Evolutionary conservation across 2,329 filamentous ascomycete species (phyloP).

Genomic region (Sphaerulina musiva): DNA sequence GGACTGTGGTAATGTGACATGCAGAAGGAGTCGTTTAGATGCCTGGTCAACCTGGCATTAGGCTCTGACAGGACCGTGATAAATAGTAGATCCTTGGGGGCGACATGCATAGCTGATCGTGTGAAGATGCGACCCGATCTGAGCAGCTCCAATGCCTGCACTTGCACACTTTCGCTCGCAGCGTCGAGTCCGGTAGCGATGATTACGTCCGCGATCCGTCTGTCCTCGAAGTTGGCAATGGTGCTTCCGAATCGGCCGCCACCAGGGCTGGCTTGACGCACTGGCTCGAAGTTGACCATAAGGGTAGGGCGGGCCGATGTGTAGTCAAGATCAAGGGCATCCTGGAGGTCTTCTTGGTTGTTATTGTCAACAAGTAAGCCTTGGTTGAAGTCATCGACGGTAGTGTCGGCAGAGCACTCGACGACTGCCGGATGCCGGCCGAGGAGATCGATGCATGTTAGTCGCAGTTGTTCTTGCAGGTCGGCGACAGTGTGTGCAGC

Average conservation of each 20-base stretch:
- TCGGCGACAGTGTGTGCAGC: constrained; percentile 39
- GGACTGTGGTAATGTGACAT: constrained; percentile 78
- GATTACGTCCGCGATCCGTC: constrained; percentile 70
- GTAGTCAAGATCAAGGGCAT: constrained; percentile 3
- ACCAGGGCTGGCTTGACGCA: constrained; percentile 13
- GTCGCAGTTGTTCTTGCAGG: constrained; percentile 41
- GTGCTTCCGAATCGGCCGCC: constrained; percentile 17
- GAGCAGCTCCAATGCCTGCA: constrained; percentile 71
- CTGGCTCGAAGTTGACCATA: constrained; percentile 15
- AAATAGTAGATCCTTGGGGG: constrained; percentile 73
- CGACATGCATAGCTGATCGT: constrained; percentile 63
- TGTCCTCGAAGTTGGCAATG: constrained; percentile 38
- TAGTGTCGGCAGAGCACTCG: constrained; percentile 65
- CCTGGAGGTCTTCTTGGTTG: constrained; percentile 21
- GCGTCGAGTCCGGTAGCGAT: constrained; percentile 73
- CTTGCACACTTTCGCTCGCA: constrained; percentile 69
- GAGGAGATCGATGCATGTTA: constrained; percentile 65
- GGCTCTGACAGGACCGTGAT: constrained; percentile 55
- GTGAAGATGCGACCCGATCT: constrained; percentile 72
- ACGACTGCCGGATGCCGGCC: constrained; percentile 63
- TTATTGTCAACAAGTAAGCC: constrained; percentile 52
- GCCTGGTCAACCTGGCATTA: constrained; percentile 34
- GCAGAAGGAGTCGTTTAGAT: constrained; percentile 72
- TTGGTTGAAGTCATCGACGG: constrained; percentile 72
- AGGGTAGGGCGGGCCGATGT: constrained; percentile 7